phyloP scores from a whole-genome alignment of 1,284 basidiomycete species.

The Marasmius fiardii region DNA sequence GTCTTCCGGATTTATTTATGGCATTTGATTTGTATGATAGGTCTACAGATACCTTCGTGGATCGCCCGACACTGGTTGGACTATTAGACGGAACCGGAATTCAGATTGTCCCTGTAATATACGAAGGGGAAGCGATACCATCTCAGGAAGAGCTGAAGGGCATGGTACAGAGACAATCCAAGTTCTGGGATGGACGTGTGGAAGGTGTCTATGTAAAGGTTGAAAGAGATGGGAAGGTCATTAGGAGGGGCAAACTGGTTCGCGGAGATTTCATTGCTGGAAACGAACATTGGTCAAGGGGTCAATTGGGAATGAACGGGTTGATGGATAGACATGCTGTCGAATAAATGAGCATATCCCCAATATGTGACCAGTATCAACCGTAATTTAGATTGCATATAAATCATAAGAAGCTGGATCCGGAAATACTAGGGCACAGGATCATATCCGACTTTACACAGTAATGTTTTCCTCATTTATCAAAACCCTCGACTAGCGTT shows the following conservation, averaged over 20 bases:
- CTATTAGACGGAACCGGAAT: slow-evolving; percentile 39
- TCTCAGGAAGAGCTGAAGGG: slow-evolving; percentile 33
- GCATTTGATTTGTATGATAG: slow-evolving; percentile 63
- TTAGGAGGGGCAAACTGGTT: slow-evolving; percentile 54
- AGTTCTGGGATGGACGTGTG: slow-evolving; percentile 46
- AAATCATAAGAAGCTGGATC: no score
- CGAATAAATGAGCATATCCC: no score
- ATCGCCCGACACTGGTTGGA: slow-evolving; percentile 31
- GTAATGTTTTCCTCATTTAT: no score
- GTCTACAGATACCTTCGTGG: slow-evolving; percentile 36
- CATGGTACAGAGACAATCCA: slow-evolving; percentile 43
- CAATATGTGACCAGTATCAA: no score
- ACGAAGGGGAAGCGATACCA: slow-evolving; percentile 34
- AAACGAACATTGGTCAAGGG: slow-evolving; percentile 60
- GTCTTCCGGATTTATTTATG: slow-evolving; percentile 51
- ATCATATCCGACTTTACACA: no score
- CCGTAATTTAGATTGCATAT: no score
- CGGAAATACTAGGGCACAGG: no score
- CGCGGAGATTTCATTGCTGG: slow-evolving; percentile 60
- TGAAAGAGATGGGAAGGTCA: slow-evolving; percentile 39
- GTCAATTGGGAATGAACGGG: slow-evolving; percentile 39
- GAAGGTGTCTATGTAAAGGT: slow-evolving; percentile 62
- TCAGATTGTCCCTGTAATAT: slow-evolving; percentile 40
- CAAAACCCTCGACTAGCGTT: no score
- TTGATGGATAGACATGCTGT: slow-evolving; percentile 15